These are phyloP conservation scores for Oemleria cerasiformis DNA, from an alignment of 306 rosid species.

Conservation along the genomic window DNA sequence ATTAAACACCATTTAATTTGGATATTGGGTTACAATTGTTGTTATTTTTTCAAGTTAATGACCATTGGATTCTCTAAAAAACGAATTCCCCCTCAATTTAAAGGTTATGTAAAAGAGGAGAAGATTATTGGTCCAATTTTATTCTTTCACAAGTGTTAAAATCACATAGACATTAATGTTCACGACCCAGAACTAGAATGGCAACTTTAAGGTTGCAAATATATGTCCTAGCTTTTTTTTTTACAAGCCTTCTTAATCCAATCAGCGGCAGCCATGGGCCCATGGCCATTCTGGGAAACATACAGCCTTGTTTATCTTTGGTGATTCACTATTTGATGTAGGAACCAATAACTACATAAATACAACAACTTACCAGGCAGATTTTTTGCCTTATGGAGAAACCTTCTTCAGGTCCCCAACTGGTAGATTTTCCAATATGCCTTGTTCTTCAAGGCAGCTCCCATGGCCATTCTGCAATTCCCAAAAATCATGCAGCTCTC, in stretches of 20 bases:
- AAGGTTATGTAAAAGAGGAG: not conserved
- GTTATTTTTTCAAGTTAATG: too few species aligned
- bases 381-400: constrained; percentile 38
- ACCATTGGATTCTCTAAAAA: too few species aligned
- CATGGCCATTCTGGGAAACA: not conserved
- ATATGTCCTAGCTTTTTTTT: not conserved
- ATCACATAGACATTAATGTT: not conserved
- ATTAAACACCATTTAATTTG: too few species aligned
- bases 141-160: not conserved
- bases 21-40: too few species aligned
- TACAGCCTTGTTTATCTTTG: constrained; percentile 36
- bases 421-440: constrained; percentile 37
- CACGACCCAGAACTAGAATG: not conserved
- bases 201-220: not conserved
- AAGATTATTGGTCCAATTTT: too few species aligned
- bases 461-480: not conserved
- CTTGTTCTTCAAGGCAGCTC: not conserved
- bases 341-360: constrained; percentile 50
- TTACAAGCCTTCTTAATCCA: not conserved
- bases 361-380: constrained; percentile 25
- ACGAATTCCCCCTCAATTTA: too few species aligned
- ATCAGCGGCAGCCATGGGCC: not conserved
- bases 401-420: constrained; percentile 39
- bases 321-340: constrained; percentile 43
- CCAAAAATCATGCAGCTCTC: constrained; percentile 20